These are phyloP conservation scores for Dimocarpus longan DNA, from an alignment of 345 rosid genomes.

Conservation along the genomic window DNA sequence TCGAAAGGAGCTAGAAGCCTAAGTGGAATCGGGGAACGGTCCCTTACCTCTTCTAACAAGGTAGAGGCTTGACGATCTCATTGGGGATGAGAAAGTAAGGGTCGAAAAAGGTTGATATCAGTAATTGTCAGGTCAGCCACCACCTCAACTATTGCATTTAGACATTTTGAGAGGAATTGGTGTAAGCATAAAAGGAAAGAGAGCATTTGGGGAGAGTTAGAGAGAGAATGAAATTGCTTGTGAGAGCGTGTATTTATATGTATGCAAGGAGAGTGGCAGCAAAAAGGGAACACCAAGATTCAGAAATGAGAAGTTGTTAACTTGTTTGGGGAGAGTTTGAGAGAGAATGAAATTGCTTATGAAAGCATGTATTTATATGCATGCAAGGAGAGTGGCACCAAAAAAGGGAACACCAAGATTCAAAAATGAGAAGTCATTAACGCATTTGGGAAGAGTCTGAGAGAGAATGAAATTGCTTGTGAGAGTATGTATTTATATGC, in stretches of 20 bases:
- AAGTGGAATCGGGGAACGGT: neutral
- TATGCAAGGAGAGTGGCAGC: no score
- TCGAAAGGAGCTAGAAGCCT: neutral
- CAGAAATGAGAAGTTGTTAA: no score
- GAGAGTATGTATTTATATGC: neutral
- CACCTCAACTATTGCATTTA: constrained; percentile 10
- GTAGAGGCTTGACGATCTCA: neutral
- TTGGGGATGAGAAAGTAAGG: neutral
- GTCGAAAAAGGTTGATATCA: constrained; percentile 22
- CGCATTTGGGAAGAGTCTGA: neutral
- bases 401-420: no score
- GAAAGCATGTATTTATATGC: no score
- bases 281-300: no score
- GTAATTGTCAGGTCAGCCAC: constrained; percentile 9
- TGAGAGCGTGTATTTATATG: no score
- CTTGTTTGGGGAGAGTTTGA: no score
- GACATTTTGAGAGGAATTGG: constrained; percentile 5
- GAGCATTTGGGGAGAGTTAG: constrained; percentile 26
- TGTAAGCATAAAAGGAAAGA: no score
- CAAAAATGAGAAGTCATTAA: no score
- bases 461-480: neutral
- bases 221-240: no score
- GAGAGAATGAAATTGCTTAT: no score
- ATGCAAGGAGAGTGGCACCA: no score
- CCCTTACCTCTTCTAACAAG: neutral